Percentiles rank a stretch among this genome's conserved stretches.
These are phyloP conservation scores for Lentithecium fluviatile DNA, from an alignment of 495 filamentous ascomycete species.

Conservation along the genomic window DNA sequence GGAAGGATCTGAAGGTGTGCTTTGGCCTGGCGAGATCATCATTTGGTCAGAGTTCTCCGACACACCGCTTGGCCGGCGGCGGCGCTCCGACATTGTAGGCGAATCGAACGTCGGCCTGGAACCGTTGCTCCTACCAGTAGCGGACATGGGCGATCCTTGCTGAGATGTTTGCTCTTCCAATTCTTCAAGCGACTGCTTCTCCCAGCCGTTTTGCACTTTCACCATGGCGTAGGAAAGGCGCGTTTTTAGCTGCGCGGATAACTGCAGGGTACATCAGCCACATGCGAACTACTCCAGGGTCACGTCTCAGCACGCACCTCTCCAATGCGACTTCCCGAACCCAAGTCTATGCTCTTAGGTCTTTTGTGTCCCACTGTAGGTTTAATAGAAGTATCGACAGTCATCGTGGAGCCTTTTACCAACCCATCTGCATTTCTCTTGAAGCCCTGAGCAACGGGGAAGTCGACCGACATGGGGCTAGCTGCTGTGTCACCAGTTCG, in stretches of 20 bases:
- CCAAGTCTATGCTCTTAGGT: slow-evolving; percentile 62
- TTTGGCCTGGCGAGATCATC: slow-evolving; percentile 25
- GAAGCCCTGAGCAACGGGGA: slow-evolving; percentile 19
- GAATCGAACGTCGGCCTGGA: slow-evolving; percentile 27
- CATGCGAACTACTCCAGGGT: slow-evolving; percentile 24
- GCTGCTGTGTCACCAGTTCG: slow-evolving; percentile 28
- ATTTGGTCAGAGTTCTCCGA: slow-evolving; percentile 34
- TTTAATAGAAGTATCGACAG: slow-evolving; percentile 1
- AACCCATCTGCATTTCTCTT: slow-evolving; percentile 34
- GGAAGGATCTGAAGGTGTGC: slow-evolving; percentile 19
- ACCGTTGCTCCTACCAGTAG: slow-evolving; percentile 1
- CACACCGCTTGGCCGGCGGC: slow-evolving; percentile 31
- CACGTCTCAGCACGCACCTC: slow-evolving; percentile 57
- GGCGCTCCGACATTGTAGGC: slow-evolving; percentile 17
- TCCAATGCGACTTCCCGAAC: slow-evolving; percentile 62
- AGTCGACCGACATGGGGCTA: slow-evolving; percentile 33
- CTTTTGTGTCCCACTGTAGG: slow-evolving; percentile 56
- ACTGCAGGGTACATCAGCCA: slow-evolving; percentile 46
- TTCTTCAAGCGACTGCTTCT: slow-evolving; percentile 66
- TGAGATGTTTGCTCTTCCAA: slow-evolving; percentile 68
- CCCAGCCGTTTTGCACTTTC: slow-evolving; percentile 84
- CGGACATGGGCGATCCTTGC: slow-evolving; percentile 35
- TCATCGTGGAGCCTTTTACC: slow-evolving; percentile 18
- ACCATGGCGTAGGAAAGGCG: slow-evolving; percentile 85
- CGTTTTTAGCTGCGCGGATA: slow-evolving; percentile 73